A percentile compares a stretch with the other conserved stretches of the same genome.
Conservation (phyloP, 495 filamentous ascomycete species). For the Penicillium alfredii region DNA sequence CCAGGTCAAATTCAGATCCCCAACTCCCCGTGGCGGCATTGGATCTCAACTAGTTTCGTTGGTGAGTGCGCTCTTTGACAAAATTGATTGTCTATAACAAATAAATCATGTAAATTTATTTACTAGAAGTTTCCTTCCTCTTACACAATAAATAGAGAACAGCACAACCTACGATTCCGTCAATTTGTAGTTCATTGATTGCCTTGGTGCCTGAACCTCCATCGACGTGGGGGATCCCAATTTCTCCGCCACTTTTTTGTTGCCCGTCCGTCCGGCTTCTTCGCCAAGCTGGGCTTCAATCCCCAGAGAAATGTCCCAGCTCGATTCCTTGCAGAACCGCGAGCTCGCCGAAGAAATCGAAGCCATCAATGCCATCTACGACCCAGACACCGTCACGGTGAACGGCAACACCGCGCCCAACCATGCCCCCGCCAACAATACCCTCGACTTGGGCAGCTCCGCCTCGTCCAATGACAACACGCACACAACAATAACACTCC, state of each 20-base stretch:
- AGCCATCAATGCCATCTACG: conserved; percentile 92
- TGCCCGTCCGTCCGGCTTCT: conserved; percentile 3
- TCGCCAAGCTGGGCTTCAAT: conserved; percentile 3
- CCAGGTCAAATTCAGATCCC: no score
- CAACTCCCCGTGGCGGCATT: no score
- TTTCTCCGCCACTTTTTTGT: no score
- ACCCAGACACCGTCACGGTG: conserved; percentile 53
- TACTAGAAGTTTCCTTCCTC: no score
- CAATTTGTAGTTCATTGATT: no score
- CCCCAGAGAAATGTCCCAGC: conserved; percentile 18
- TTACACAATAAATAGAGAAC: no score
- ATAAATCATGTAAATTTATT: no score
- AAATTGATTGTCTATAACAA: no score
- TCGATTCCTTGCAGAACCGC: conserved; percentile 35
- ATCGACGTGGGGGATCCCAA: background rate
- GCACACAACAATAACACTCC: conserved; percentile 28
- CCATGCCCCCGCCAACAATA: conserved; percentile 41
- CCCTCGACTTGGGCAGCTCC: conserved; percentile 32
- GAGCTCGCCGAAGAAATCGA: conserved; percentile 79
- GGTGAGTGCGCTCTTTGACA: no score
- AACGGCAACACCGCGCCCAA: conserved; percentile 30
- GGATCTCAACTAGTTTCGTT: no score
- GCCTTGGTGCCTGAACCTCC: background rate
- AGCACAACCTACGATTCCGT: no score
- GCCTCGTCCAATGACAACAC: conserved; percentile 11